Conservation (phyloP, 2,329 filamentous ascomycete genomes). For the Aspergillus quadrilineatus region DNA sequence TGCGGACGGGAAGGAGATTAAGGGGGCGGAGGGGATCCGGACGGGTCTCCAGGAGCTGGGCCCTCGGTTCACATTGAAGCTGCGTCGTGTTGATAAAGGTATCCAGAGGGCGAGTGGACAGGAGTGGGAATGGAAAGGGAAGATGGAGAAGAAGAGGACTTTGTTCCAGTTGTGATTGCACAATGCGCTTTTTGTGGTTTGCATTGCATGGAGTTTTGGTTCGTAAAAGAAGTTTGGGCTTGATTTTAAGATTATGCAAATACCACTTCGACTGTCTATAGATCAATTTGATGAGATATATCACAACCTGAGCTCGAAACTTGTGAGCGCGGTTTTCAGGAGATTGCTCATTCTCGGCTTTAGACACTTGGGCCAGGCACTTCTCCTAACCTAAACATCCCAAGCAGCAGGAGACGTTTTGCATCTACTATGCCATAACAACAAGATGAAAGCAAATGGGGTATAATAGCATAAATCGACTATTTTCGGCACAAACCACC, state of each 20-base stretch:
- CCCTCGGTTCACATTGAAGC: conserved; percentile 78
- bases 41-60: conserved; percentile 90
- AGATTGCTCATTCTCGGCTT: background rate
- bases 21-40: conserved; percentile 80
- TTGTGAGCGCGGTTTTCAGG: too few species aligned
- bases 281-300: background rate
- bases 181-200: conserved; percentile 15
- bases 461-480: background rate
- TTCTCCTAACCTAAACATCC: background rate
- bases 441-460: background rate
- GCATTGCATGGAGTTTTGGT: conserved; percentile 19
- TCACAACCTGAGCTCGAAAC: background rate
- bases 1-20: conserved; percentile 76
- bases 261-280: conserved; percentile 11
- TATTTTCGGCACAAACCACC: background rate
- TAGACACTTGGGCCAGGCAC: background rate
- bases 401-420: background rate
- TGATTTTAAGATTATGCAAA: conserved; percentile 1
- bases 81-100: conserved; percentile 87
- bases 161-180: conserved; percentile 75
- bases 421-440: background rate
- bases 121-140: conserved; percentile 95
- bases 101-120: conserved; percentile 73
- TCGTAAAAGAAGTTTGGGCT: conserved; percentile 3
- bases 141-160: conserved; percentile 91